A percentile compares a stretch with the other conserved stretches of the same genome.
Conservation (phyloP, 1,284 basidiomycete genomes). For the Agaricales sp. region DNA sequence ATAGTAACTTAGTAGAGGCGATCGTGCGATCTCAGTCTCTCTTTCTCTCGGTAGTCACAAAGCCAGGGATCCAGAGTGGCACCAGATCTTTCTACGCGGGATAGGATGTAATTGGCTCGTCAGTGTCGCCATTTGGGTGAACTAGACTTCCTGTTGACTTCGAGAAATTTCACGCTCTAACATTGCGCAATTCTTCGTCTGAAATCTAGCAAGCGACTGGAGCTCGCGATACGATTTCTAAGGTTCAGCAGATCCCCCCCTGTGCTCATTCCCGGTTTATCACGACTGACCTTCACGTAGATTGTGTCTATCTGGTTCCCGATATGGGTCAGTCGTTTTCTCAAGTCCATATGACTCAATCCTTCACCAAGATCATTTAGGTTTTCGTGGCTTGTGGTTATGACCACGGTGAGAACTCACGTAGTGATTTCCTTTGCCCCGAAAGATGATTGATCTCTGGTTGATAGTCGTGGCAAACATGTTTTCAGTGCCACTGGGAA, state of each 20-base stretch:
- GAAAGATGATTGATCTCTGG: not conserved
- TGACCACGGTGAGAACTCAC: constrained; percentile 52
- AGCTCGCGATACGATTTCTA: constrained; percentile 62
- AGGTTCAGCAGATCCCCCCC: constrained; percentile 29
- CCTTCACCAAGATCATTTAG: constrained; percentile 20
- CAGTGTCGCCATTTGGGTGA: constrained; percentile 67
- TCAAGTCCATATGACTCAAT: constrained; percentile 2
- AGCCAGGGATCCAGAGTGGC: constrained; percentile 54
- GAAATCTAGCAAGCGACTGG: constrained; percentile 66
- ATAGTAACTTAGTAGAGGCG: not conserved
- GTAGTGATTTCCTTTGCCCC: not conserved
- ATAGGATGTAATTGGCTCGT: constrained; percentile 78
- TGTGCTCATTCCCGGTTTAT: not conserved
- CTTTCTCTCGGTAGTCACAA: constrained; percentile 35
- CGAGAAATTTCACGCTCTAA: not conserved
- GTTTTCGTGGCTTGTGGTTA: constrained; percentile 64
- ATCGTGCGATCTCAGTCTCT: constrained; percentile 4
- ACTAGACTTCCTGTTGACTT: constrained; percentile 13
- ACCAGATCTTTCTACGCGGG: constrained; percentile 67
- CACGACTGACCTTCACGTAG: constrained; percentile 20
- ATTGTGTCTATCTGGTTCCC: constrained; percentile 67
- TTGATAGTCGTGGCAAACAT: constrained; percentile 63
- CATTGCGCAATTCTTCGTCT: too few relatives aligned
- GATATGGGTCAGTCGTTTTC: constrained; percentile 44
- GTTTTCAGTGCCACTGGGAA: constrained; percentile 64